Evolutionary conservation across 768 basidiomycete species (phyloP).

Genomic region (Lepiota venenata): DNA sequence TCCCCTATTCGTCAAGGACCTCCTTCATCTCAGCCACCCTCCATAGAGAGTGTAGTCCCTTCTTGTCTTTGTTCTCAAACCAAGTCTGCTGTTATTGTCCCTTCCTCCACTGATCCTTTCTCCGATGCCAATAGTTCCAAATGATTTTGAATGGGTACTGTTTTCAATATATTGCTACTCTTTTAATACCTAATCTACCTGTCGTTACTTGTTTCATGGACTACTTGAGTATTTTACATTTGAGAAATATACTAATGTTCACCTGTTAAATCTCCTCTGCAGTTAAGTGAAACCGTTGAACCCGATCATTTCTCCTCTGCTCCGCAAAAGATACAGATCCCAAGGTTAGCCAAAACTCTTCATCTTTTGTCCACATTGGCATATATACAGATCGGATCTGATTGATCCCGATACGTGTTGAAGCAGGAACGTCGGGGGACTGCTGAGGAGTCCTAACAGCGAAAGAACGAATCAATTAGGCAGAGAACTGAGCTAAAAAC

Average conservation of each 20-base stretch:
- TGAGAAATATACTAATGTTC: too few relatives aligned
- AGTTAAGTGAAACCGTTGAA: background rate
- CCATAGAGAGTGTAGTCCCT: too few relatives aligned
- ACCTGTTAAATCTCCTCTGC: background rate
- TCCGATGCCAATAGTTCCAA: too few relatives aligned
- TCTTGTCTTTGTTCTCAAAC: too few relatives aligned
- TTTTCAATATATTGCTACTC: too few relatives aligned
- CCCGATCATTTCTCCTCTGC: background rate
- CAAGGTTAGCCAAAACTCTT: constrained; percentile 13
- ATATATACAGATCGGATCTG: constrained; percentile 40
- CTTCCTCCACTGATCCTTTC: too few relatives aligned
- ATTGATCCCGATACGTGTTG: constrained; percentile 38
- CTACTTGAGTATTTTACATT: background rate
- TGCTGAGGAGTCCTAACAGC: too few relatives aligned
- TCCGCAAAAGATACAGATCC: background rate
- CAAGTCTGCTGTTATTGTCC: too few relatives aligned
- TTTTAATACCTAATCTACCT: background rate
- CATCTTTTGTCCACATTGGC: constrained; percentile 31
- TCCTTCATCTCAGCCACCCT: background rate
- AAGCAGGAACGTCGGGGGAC: too few relatives aligned
- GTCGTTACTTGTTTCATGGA: background rate
- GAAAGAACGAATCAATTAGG: too few relatives aligned
- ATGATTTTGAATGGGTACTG: too few relatives aligned
- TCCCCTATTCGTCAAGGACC: background rate
- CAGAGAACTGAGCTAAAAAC: too few relatives aligned